Evolutionary conservation across 2,329 filamentous ascomycete genomes (phyloP).

Genomic region (Penicillium hordei): DNA sequence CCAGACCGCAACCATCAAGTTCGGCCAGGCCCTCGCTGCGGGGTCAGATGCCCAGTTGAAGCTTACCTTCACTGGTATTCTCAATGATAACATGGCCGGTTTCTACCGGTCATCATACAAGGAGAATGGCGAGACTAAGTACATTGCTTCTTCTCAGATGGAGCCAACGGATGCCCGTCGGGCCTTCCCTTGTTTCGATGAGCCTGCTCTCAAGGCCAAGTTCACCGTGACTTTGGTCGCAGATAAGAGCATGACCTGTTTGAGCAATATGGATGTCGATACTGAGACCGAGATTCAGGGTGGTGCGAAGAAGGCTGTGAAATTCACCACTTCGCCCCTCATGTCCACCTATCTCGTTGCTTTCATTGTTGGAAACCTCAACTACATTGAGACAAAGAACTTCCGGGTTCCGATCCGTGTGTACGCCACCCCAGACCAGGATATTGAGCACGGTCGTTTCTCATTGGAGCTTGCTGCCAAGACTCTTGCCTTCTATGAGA

Average conservation of each 20-base stretch:
- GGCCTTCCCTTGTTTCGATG: constrained; percentile 95
- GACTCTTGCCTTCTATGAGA: constrained; percentile 92
- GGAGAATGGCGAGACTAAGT: constrained; percentile 74
- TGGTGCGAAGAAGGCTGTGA: constrained; percentile 76
- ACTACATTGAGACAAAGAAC: constrained; percentile 85
- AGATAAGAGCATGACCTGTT: constrained; percentile 83
- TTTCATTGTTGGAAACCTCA: constrained; percentile 90
- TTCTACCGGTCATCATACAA: constrained; percentile 97
- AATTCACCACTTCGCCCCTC: constrained; percentile 84
- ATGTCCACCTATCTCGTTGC: constrained; percentile 97
- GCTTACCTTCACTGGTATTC: constrained; percentile 72
- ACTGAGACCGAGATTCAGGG: constrained; percentile 72
- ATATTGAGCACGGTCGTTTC: constrained; percentile 89
- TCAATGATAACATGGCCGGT: constrained; percentile 95
- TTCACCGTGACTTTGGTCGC: constrained; percentile 90
- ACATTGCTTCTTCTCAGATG: constrained; percentile 92
- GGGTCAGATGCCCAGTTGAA: constrained; percentile 76
- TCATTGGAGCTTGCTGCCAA: constrained; percentile 84
- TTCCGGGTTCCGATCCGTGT: constrained; percentile 92
- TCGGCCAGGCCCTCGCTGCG: constrained; percentile 69
- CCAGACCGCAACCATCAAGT: constrained; percentile 79
- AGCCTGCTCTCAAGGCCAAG: constrained; percentile 87
- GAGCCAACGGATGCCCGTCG: constrained; percentile 91
- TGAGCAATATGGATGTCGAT: constrained; percentile 96
- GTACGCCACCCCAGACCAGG: constrained; percentile 85